phyloP scores from a whole-genome alignment of 2,329 filamentous ascomycete species.

The Paracoccidioides brasiliensis region DNA sequence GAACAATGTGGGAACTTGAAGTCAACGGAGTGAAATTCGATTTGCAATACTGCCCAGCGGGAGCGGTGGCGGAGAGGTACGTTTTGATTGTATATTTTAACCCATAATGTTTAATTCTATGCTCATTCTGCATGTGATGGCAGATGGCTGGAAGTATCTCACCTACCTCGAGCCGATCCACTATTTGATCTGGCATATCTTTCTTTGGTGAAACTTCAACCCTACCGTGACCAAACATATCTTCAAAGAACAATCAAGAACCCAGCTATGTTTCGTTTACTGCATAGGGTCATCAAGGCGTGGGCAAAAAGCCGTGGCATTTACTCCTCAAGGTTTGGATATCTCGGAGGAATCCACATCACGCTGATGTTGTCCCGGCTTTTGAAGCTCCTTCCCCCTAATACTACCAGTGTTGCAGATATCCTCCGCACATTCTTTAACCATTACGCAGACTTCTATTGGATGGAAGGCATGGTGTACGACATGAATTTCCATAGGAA shows the following conservation, averaged over 20 bases:
- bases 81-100: background rate
- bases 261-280: conserved; percentile 43
- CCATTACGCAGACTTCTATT: conserved; percentile 50
- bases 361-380: conserved; percentile 48
- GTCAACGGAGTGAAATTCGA: conserved; percentile 47
- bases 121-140: background rate
- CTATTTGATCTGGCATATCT: conserved; percentile 44
- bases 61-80: conserved; percentile 40
- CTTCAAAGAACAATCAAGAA: conserved; percentile 48
- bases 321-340: conserved; percentile 53
- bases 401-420: conserved; percentile 29
- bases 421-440: conserved; percentile 49
- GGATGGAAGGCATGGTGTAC: conserved; percentile 41
- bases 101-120: background rate
- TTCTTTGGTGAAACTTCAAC: conserved; percentile 50
- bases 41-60: conserved; percentile 53
- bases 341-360: conserved; percentile 52
- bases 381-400: conserved; percentile 40
- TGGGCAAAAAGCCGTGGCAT: conserved; percentile 52
- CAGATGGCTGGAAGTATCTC: conserved; percentile 27
- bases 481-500: conserved; percentile 43
- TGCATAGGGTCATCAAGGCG: conserved; percentile 46
- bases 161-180: conserved; percentile 38
- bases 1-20: conserved; percentile 52
- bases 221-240: conserved; percentile 49